Evolutionary conservation across 345 rosid species (phyloP).

Genomic region (Physaria fendleri): DNA sequence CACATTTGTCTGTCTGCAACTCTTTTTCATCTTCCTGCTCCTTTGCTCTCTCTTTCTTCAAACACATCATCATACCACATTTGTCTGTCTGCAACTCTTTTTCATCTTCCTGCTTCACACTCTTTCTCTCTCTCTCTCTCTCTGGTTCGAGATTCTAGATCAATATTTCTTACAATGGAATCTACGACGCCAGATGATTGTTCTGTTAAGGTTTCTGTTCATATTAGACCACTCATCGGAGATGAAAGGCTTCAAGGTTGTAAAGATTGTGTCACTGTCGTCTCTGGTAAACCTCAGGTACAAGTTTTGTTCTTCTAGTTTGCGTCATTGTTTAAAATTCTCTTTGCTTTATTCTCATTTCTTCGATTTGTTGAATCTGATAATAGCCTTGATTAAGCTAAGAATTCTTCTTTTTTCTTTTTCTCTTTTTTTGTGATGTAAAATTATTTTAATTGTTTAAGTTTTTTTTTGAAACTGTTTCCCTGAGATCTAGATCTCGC

Average conservation of each 20-base stretch:
- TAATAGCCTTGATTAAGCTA: conserved; percentile 1
- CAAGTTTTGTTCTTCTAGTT: neutral
- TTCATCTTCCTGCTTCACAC: no score
- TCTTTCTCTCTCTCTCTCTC: conserved; percentile 16
- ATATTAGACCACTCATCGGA: conserved; percentile 88
- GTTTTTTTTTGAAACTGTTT: conserved; percentile 3
- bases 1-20: conserved; percentile 32
- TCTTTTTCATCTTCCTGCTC: no score
- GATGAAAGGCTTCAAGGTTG: conserved; percentile 92
- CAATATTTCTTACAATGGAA: conserved; percentile 35
- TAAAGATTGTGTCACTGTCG: conserved; percentile 87
- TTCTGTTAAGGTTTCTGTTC: conserved; percentile 95
- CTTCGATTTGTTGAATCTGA: no score
- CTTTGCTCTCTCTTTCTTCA: conserved; percentile 24
- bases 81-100: conserved; percentile 37
- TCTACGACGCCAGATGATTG: conserved; percentile 64
- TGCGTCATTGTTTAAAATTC: conserved; percentile 20
- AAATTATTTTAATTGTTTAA: neutral
- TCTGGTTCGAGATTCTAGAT: neutral
- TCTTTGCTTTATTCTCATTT: neutral
- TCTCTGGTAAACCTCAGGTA: conserved; percentile 94
- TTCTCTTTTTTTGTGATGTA: neutral
- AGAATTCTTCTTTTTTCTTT: neutral
- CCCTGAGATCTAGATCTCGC: conserved; percentile 31
- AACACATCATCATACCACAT: conserved; percentile 19